These are phyloP conservation scores for Saitozyma podzolica DNA, from an alignment of 768 basidiomycete genomes.

Conservation along the genomic window DNA sequence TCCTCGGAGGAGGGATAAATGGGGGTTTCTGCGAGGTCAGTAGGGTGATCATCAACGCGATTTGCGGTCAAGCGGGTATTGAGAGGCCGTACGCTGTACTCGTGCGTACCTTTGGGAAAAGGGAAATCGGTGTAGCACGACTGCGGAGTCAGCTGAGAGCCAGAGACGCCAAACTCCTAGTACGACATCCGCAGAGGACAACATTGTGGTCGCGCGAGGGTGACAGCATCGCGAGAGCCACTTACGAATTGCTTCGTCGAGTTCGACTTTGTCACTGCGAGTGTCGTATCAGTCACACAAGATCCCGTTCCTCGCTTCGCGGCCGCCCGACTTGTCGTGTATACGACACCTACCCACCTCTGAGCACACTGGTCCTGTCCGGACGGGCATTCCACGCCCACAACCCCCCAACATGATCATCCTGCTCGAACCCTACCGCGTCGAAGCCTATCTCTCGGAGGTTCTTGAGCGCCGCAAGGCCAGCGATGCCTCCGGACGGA, in stretches of 20 bases:
- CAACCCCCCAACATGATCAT: constrained; percentile 15
- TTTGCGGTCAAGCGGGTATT: no score
- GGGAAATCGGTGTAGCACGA: constrained; percentile 14
- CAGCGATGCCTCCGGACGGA: constrained; percentile 11
- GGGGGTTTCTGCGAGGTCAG: constrained; percentile 5
- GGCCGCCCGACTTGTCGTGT: no score
- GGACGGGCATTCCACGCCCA: constrained; percentile 11
- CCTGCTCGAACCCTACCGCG: constrained; percentile 10
- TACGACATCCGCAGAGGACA: no score
- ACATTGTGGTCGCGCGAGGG: no score
- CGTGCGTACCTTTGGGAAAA: constrained; percentile 7
- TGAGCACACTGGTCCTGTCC: constrained; percentile 8
- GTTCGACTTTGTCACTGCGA: constrained; percentile 11
- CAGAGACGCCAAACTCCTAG: background rate
- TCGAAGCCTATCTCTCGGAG: constrained; percentile 17
- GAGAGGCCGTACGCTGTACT: no score
- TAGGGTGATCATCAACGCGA: no score
- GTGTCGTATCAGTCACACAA: no score
- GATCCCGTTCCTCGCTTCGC: no score
- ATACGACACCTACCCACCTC: constrained; percentile 7
- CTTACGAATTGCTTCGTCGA: constrained; percentile 16
- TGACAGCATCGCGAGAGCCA: no score
- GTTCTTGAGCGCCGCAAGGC: constrained; percentile 17
- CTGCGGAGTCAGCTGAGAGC: background rate
- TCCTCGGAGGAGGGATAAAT: constrained; percentile 13